A percentile compares a stretch with the other conserved stretches of the same genome.
Conservation (phyloP, 2,329 filamentous ascomycete species). For the Talaromyces marneffei region DNA sequence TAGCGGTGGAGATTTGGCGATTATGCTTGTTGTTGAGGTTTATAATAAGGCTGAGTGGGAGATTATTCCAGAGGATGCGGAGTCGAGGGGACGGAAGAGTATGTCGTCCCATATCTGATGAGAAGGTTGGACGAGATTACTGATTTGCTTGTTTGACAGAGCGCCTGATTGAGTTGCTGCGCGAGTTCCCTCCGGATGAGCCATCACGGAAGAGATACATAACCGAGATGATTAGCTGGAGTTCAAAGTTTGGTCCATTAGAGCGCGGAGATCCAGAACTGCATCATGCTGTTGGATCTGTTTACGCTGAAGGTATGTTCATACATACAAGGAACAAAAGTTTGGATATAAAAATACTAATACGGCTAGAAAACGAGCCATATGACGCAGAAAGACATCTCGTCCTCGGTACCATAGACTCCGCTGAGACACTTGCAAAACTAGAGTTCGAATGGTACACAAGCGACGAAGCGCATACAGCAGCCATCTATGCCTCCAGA, state of each 20-base stretch:
- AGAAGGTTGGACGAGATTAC: not conserved
- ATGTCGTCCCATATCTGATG: slow-evolving; percentile 13
- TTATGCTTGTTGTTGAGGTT: slow-evolving; percentile 81
- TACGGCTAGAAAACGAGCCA: slow-evolving; percentile 65
- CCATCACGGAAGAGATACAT: slow-evolving; percentile 92
- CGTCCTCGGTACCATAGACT: slow-evolving; percentile 81
- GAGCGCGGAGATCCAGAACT: slow-evolving; percentile 90
- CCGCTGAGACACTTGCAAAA: slow-evolving; percentile 68
- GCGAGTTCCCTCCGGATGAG: slow-evolving; percentile 74
- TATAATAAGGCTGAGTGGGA: slow-evolving; percentile 80
- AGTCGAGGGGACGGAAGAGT: slow-evolving; percentile 60
- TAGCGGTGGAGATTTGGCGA: slow-evolving; percentile 81
- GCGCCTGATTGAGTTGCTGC: slow-evolving; percentile 68
- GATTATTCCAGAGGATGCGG: slow-evolving; percentile 50
- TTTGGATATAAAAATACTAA: not conserved
- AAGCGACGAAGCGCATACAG: slow-evolving; percentile 79
- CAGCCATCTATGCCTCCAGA: slow-evolving; percentile 77
- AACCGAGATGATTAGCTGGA: slow-evolving; percentile 81
- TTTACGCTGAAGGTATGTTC: slow-evolving; percentile 69
- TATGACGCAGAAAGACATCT: slow-evolving; percentile 94
- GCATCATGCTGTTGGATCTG: slow-evolving; percentile 80
- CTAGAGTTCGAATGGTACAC: slow-evolving; percentile 94
- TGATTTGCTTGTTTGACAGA: slow-evolving; percentile 26
- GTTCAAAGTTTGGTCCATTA: slow-evolving; percentile 74
- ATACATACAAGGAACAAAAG: not conserved